Base-by-base conservation (phyloP, 1,284 basidiomycete species). In the Microbotryum lychnidis-dioicae region DNA sequence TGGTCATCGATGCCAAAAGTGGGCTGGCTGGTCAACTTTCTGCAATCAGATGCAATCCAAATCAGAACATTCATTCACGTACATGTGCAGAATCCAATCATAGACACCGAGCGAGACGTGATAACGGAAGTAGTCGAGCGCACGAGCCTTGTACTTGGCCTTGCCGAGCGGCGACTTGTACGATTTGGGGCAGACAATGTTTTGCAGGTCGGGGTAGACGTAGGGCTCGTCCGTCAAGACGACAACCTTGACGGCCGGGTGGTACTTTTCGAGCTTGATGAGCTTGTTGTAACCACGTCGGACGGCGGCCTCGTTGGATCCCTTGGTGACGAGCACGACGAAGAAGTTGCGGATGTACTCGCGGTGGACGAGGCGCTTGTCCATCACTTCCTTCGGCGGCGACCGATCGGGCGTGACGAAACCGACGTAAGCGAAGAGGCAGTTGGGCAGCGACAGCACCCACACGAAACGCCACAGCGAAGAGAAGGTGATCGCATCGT, bases 81-180 rank as follows among this genome's bases (percentile, higher is more conserved):
- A 63, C 72, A 74, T 76, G 69, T 76, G 75, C 63, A 77, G 63
- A 50, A 76, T 75, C 75, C 75, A 77, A 65, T 77, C 76, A 65
- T 75, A 77, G 54, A 74, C 74, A 42, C 74, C 75, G 49, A 77
- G 72, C 48, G 72, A 73, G 67, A 76, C 75, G 66, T 73, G 72
- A 57, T 72, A 72, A 29, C 76, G 74, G 72, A 76, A 76, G 69
- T 76, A 76, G 61, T 77, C 76, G 61, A 77, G 72, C 20, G 76
- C 76, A 60, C 75, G 74, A 53, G 76, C 76, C 71, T 77, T 77
- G 73, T 77, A 75, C 69, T 77, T 77, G 33, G 76, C 76, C 66
- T 74, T 75, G 57, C 75, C 66, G 50, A 74, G 70, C 21, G 76
- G 75, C 42, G 75, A 76, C 61, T 73, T 72, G 70, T 77, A 77